Evolutionary conservation across 129 eudicot genomes (phyloP), one percentile per base, ranked within the genome.

Genomic region (Chrysanthemum lavandulifolium): DNA sequence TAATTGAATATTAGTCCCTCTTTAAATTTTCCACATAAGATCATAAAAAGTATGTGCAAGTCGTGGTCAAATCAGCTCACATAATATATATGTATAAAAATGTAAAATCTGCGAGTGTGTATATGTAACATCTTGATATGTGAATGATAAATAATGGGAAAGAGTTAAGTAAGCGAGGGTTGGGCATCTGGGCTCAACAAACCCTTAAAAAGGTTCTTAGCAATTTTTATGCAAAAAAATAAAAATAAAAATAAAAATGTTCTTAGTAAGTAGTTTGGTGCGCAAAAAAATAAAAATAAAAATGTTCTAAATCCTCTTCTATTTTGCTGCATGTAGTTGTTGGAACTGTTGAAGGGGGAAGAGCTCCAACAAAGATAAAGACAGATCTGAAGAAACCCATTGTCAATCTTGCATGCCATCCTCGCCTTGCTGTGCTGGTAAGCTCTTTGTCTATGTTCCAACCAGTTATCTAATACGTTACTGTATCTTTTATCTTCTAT

Each of bases 261-360:
- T n/a, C n/a, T n/a, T n/a, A n/a, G 19, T 31, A 29, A 76, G 63
- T 59, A 57, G 49, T 76, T 31, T 15, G 51, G 10, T 50, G 11
- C 14, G 6, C 31, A 31, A 25, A 36, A 71, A 15, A 53, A 29
- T 29, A 29, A 29, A 29, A 29, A 29, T 29, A 29, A 29, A 55
- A 64, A 56, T 55, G 21, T 23, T 61, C 77, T 70, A 67, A 60
- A 48, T 58, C 8, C 0, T 61, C 43, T 68, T 71, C 36, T 10
- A 58, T 68, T 79, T 61, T 69, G 12, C 18, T 74, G 72, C 74
- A 65, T 84, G 86, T 64, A 94, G 99, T 94, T 80, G 99, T 94
- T 84, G 99, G 99, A 80, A 94, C 99, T 77, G 89, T 94, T 75
- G 99, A 90, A 82, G 99, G 99, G 53, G 99, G 99, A 14, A 90